phyloP scores from a whole-genome alignment of 129 eudicot genomes.

The Ambrosia trifida region DNA sequence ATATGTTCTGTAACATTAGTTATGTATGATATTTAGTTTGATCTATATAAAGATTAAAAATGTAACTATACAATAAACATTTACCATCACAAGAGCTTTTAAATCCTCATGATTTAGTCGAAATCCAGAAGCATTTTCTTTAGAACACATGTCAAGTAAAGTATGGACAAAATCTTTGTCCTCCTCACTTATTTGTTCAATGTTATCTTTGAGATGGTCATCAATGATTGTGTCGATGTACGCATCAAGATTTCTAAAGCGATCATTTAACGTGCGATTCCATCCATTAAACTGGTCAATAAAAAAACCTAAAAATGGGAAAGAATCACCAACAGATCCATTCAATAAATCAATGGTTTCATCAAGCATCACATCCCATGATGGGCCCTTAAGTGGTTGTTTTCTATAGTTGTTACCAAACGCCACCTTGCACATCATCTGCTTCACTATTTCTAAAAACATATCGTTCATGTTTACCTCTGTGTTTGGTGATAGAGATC shows the following conservation, averaged over 20 bases:
- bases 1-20: slow-evolving; percentile 33
- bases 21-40: background rate
- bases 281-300: slow-evolving; percentile 23
- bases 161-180: slow-evolving; percentile 20
- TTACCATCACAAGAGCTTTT: slow-evolving; percentile 28
- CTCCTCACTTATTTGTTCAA: background rate
- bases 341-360: background rate
- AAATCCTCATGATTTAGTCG: slow-evolving; percentile 1
- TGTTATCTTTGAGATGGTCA: slow-evolving; percentile 4
- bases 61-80: background rate
- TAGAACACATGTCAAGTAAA: slow-evolving; percentile 3
- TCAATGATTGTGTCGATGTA: slow-evolving; percentile 8
- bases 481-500: slow-evolving; percentile 14
- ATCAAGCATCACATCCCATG: slow-evolving; percentile 10
- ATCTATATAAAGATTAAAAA: background rate
- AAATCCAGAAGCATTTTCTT: background rate
- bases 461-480: slow-evolving; percentile 9
- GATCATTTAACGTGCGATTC: slow-evolving; percentile 2
- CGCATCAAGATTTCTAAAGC: slow-evolving; percentile 8
- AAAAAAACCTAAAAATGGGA: slow-evolving; percentile 21
- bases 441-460: slow-evolving; percentile 10
- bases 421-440: slow-evolving; percentile 19
- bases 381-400: slow-evolving; percentile 8
- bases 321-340: slow-evolving; percentile 4
- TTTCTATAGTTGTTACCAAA: slow-evolving; percentile 26